Percentiles rank a stretch among this genome's conserved stretches.
phyloP scores from a whole-genome alignment of 2,329 filamentous ascomycete genomes.

The Ceratocystis smalleyi region DNA sequence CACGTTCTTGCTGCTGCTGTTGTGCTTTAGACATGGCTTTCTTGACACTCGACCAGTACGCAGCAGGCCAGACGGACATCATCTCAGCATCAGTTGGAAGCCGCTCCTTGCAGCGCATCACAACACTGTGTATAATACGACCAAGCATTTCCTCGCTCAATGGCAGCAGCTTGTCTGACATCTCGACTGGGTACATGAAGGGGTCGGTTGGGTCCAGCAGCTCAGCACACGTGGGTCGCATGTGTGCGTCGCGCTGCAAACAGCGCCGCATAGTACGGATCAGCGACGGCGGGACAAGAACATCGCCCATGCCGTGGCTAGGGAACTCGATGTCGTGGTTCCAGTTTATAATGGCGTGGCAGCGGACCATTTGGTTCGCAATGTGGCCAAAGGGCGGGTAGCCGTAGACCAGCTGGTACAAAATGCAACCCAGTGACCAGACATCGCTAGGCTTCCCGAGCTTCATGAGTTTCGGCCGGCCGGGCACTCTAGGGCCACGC shows the following conservation, averaged over 20 bases:
- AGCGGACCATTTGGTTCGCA: slow-evolving; percentile 67
- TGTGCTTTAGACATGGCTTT: slow-evolving; percentile 29
- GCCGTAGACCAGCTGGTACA: slow-evolving; percentile 98
- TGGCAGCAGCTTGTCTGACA: slow-evolving; percentile 38
- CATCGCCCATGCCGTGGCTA: slow-evolving; percentile 49
- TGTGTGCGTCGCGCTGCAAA: slow-evolving; percentile 44
- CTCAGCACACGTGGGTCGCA: slow-evolving; percentile 48
- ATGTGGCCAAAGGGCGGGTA: slow-evolving; percentile 90
- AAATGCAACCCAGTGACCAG: slow-evolving; percentile 89
- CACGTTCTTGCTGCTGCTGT: slow-evolving; percentile 7
- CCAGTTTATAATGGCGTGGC: slow-evolving; percentile 73
- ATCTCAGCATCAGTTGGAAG: slow-evolving; percentile 44
- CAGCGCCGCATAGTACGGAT: slow-evolving; percentile 48
- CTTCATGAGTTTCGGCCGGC: slow-evolving; percentile 66
- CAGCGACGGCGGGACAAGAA: slow-evolving; percentile 42
- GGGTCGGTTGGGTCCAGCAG: slow-evolving; percentile 43
- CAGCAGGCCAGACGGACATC: slow-evolving; percentile 40
- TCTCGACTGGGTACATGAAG: slow-evolving; percentile 48
- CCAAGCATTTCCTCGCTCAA: slow-evolving; percentile 47
- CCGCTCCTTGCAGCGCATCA: slow-evolving; percentile 40
- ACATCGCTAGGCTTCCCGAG: slow-evolving; percentile 91
- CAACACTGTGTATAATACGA: slow-evolving; percentile 47
- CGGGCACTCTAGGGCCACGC: slow-evolving; percentile 29
- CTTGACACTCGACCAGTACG: slow-evolving; percentile 45
- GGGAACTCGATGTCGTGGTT: slow-evolving; percentile 59